Evolutionary conservation across 345 rosid species (phyloP).

Genomic region (Punica granatum): DNA sequence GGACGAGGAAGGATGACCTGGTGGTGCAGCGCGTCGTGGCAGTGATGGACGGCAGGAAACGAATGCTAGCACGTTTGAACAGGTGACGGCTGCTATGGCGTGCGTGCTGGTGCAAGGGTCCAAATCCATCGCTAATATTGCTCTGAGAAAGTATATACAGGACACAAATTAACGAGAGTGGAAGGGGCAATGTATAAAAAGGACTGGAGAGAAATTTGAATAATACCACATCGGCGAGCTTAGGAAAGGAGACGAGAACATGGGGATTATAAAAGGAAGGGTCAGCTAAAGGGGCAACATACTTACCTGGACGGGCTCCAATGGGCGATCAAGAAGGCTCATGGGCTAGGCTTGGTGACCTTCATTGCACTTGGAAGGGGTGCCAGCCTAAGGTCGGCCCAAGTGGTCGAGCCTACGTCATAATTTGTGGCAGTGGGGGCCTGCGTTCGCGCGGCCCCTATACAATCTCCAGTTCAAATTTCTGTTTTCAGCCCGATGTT

Average conservation of each 20-base stretch:
- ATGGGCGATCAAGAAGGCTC: neutral
- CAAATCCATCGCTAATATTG: too few relatives aligned
- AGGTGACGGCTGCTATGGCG: too few relatives aligned
- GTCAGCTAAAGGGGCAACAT: neutral
- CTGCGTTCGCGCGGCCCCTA: neutral
- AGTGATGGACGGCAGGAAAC: neutral
- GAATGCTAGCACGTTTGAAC: too few relatives aligned
- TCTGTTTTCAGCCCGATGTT: too few relatives aligned
- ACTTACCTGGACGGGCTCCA: constrained; percentile 3
- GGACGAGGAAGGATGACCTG: neutral
- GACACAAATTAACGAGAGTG: too few relatives aligned
- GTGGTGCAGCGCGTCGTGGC: neutral
- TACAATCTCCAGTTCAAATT: too few relatives aligned
- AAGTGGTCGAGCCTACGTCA: too few relatives aligned
- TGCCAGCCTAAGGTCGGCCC: neutral
- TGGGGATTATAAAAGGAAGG: neutral
- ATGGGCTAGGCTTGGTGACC: neutral
- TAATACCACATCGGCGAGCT: neutral
- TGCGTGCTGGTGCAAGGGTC: too few relatives aligned
- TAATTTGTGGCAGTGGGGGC: neutral
- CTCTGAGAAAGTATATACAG: too few relatives aligned
- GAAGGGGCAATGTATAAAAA: too few relatives aligned
- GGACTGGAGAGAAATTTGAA: too few relatives aligned
- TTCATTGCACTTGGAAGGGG: neutral
- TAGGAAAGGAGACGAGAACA: neutral